Conservation (phyloP, 129 eudicot species). For the Arctium minus region DNA sequence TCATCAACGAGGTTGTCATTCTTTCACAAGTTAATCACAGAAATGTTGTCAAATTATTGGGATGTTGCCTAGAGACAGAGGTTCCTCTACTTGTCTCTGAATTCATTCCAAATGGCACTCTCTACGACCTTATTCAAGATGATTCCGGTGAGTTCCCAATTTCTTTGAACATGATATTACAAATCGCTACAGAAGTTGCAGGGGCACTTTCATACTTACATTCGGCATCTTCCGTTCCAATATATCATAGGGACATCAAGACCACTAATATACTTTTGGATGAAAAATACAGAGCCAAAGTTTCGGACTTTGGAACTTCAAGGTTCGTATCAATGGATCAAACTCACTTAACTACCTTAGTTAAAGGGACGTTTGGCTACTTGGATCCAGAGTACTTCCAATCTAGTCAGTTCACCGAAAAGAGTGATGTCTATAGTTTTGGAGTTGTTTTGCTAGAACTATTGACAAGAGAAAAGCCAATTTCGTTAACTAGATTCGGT, state of each 20-base stretch:
- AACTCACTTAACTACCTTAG: constrained; percentile 9
- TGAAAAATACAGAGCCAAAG: constrained; percentile 21
- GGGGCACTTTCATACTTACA: constrained; percentile 8
- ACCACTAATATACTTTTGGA: constrained; percentile 21
- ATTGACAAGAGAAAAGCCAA: constrained; percentile 3
- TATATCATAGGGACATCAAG: constrained; percentile 25
- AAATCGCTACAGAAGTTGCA: constrained; percentile 15
- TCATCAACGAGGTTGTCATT: constrained; percentile 20
- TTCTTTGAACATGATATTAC: not conserved
- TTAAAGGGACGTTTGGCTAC: constrained; percentile 22
- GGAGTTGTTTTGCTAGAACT: constrained; percentile 13
- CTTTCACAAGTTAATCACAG: constrained; percentile 21
- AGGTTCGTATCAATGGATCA: constrained; percentile 7
- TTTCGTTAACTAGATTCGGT: not conserved
- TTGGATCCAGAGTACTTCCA: constrained; percentile 21
- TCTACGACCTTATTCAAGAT: constrained; percentile 8
- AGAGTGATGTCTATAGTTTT: constrained; percentile 12
- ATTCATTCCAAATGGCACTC: constrained; percentile 22
- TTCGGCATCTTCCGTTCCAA: constrained; percentile 9
- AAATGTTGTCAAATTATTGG: constrained; percentile 15
- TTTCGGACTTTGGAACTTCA: constrained; percentile 23
- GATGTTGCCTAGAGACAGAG: constrained; percentile 19
- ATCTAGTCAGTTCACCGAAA: constrained; percentile 10
- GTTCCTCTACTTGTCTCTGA: constrained; percentile 21
- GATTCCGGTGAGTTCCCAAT: not conserved